Conservation (phyloP, 2,329 filamentous ascomycete genomes). For the Fusarium scirpi region DNA sequence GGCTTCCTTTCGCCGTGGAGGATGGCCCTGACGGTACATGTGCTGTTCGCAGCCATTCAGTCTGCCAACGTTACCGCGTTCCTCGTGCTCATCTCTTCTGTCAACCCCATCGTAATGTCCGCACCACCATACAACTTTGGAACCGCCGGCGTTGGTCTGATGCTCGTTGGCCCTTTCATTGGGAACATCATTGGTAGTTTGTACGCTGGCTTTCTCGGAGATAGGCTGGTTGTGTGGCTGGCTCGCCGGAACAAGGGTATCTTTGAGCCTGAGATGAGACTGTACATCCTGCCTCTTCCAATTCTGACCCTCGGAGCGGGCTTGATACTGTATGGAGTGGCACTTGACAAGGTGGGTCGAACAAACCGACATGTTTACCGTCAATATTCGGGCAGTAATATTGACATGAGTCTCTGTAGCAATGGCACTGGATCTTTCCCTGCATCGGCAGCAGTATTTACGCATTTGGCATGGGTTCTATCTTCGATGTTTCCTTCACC, state of each 20-base stretch:
- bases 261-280: constrained; percentile 59
- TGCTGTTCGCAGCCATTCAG: constrained; percentile 55
- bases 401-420: fast-evolving
- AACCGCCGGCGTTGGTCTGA: constrained; percentile 43
- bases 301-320: constrained; percentile 51
- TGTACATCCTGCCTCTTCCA: constrained; percentile 49
- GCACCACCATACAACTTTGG: constrained; percentile 50
- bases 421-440: constrained; percentile 56
- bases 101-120: constrained; percentile 52
- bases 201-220: constrained; percentile 55
- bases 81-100: constrained; percentile 42
- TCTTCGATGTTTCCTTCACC: constrained; percentile 52
- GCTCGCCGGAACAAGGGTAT: constrained; percentile 54
- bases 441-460: constrained; percentile 53
- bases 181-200: constrained; percentile 54
- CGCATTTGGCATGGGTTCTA: constrained; percentile 54
- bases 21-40: constrained; percentile 51
- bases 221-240: constrained; percentile 53
- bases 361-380: too few species aligned
- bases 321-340: constrained; percentile 54
- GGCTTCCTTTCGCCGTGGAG: constrained; percentile 33
- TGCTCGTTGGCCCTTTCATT: constrained; percentile 49
- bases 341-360: constrained; percentile 49
- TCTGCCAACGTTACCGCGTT: constrained; percentile 48
- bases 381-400: too few species aligned